Evolutionary conservation across 306 rosid genomes (phyloP).

Genomic region (Medicago arabica): DNA sequence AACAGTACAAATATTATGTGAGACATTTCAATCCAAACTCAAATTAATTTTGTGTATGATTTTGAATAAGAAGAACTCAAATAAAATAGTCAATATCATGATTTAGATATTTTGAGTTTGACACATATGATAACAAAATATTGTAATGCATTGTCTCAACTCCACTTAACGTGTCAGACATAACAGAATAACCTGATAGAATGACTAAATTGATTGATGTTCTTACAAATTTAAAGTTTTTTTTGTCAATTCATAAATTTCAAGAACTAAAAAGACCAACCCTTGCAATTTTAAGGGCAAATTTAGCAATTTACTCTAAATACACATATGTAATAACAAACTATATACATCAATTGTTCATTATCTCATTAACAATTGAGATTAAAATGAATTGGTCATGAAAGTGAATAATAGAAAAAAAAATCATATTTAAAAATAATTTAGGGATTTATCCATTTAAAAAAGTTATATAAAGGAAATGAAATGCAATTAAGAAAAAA

Average conservation of each 20-base stretch:
- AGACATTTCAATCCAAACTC: constrained; percentile 14
- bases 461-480: no score
- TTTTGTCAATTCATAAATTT: no score
- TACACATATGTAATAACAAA: background rate
- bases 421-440: background rate
- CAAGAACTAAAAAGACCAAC: no score
- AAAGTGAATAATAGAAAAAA: background rate
- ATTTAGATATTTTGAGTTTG: constrained; percentile 2
- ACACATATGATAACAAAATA: background rate
- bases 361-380: background rate
- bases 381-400: background rate
- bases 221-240: no score
- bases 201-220: no score
- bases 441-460: background rate
- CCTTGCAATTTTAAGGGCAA: no score
- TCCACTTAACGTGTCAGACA: background rate
- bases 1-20: background rate
- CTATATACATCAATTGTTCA: background rate
- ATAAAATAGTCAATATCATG: background rate
- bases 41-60: constrained; percentile 10
- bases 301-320: no score
- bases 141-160: background rate
- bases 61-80: background rate
- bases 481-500: background rate
- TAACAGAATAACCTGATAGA: background rate